phyloP scores from a whole-genome alignment of 495 filamentous ascomycete genomes.

The Penicillium simplicissimum region DNA sequence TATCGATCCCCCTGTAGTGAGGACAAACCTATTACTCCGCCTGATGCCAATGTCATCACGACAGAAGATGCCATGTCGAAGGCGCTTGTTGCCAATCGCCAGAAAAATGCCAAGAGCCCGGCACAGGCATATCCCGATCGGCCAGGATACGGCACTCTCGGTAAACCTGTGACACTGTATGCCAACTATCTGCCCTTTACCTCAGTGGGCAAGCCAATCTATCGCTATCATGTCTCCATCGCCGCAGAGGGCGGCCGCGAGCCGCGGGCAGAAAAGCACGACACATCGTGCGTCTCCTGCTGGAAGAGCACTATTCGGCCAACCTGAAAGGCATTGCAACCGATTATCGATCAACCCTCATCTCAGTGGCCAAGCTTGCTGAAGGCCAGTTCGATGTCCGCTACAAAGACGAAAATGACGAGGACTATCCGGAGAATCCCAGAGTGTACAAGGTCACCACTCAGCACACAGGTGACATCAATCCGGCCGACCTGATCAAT shows the following conservation, averaged over 20 bases:
- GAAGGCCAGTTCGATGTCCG: conserved; percentile 35
- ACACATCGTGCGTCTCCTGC: conserved; percentile 52
- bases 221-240: conserved; percentile 40
- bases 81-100: conserved; percentile 24
- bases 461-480: conserved; percentile 43
- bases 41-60: conserved; percentile 29
- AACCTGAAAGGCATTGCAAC: conserved; percentile 47
- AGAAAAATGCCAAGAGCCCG: conserved; percentile 12
- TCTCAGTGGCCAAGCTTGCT: conserved; percentile 35
- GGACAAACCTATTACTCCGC: conserved; percentile 19
- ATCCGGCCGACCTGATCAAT: conserved; percentile 49
- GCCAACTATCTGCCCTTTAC: conserved; percentile 65
- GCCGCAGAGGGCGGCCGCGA: conserved; percentile 26
- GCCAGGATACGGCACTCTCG: conserved; percentile 60
- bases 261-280: conserved; percentile 53
- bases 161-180: conserved; percentile 53
- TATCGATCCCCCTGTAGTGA: conserved; percentile 18
- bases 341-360: conserved; percentile 57
- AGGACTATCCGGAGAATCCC: conserved; percentile 39
- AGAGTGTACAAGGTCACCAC: conserved; percentile 49
- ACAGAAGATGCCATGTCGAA: conserved; percentile 32
- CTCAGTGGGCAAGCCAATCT: conserved; percentile 35
- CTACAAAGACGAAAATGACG: conserved; percentile 41
- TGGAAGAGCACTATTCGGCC: conserved; percentile 41
- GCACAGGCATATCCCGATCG: conserved; percentile 38